Conservation (phyloP, 2,329 filamentous ascomycete species). For the Cladosporium sp. region DNA sequence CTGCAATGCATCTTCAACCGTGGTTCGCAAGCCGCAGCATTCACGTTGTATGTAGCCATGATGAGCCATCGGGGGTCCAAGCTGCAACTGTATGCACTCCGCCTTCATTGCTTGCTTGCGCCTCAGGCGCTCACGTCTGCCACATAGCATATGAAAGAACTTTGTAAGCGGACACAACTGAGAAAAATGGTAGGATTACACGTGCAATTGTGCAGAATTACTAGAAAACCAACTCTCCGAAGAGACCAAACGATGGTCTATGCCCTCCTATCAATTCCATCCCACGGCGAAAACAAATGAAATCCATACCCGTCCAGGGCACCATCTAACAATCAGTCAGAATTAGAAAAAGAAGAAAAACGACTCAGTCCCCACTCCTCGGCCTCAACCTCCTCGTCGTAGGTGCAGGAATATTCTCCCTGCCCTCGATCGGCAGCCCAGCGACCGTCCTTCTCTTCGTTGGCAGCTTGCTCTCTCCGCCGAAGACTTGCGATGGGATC, state of each 20-base stretch:
- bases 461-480: conserved; percentile 30
- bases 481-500: conserved; percentile 23
- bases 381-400: conserved; percentile 13
- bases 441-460: conserved; percentile 46
- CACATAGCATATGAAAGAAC: too few relatives aligned
- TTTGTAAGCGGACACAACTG: too few relatives aligned
- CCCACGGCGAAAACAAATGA: neutral
- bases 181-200: too few relatives aligned
- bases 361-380: conserved; percentile 11
- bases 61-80: too few relatives aligned
- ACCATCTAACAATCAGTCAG: neutral
- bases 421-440: conserved; percentile 33
- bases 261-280: neutral
- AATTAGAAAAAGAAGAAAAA: neutral
- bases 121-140: too few relatives aligned
- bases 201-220: too few relatives aligned
- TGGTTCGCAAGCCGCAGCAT: too few relatives aligned
- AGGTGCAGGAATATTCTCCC: conserved; percentile 41
- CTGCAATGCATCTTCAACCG: too few relatives aligned
- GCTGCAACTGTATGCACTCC: too few relatives aligned
- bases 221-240: too few relatives aligned
- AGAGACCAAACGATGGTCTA: neutral
- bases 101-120: too few relatives aligned
- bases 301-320: neutral
- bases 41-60: too few relatives aligned